These are phyloP conservation scores for Clavariopsis aquatica DNA, from an alignment of 495 filamentous ascomycete species.

Conservation along the genomic window DNA sequence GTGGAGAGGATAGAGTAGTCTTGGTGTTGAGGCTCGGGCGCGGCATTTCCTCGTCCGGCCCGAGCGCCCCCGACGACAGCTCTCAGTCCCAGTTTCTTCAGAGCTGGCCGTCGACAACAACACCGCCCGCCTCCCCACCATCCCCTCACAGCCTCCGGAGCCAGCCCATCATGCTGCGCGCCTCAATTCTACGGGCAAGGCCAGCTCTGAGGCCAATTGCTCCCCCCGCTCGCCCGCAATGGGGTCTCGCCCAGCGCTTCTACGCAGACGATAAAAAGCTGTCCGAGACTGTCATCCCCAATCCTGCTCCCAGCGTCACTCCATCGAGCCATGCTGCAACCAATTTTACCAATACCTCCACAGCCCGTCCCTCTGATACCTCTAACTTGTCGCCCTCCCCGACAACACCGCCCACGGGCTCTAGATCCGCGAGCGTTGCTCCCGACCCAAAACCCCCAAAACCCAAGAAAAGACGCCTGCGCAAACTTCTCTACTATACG, in stretches of 20 bases:
- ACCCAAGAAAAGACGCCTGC: slow-evolving; percentile 74
- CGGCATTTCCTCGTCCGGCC: neutral
- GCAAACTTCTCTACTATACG: slow-evolving; percentile 70
- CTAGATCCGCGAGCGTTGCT: slow-evolving; percentile 45
- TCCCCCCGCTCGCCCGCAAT: slow-evolving; percentile 30
- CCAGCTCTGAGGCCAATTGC: slow-evolving; percentile 33
- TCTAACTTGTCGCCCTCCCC: slow-evolving; percentile 55
- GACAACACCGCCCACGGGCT: slow-evolving; percentile 45
- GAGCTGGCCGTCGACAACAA: slow-evolving; percentile 18
- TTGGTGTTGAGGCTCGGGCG: no score
- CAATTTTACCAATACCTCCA: slow-evolving; percentile 23
- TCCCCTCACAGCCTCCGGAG: slow-evolving; percentile 8
- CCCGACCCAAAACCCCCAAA: slow-evolving; percentile 49
- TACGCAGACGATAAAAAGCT: slow-evolving; percentile 60
- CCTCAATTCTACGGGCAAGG: slow-evolving; percentile 58
- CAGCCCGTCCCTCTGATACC: slow-evolving; percentile 61
- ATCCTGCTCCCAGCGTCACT: slow-evolving; percentile 51
- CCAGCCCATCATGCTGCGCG: slow-evolving; percentile 68
- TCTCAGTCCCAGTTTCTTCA: slow-evolving; percentile 4
- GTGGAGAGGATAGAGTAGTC: no score
- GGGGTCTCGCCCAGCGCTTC: slow-evolving; percentile 37
- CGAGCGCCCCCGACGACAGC: slow-evolving; percentile 8
- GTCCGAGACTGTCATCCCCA: slow-evolving; percentile 44
- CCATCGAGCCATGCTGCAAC: slow-evolving; percentile 48
- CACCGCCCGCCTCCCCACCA: slow-evolving; percentile 14